Evolutionary conservation across 1,284 basidiomycete species (phyloP).

Genomic region (Leccinum pachyderme): DNA sequence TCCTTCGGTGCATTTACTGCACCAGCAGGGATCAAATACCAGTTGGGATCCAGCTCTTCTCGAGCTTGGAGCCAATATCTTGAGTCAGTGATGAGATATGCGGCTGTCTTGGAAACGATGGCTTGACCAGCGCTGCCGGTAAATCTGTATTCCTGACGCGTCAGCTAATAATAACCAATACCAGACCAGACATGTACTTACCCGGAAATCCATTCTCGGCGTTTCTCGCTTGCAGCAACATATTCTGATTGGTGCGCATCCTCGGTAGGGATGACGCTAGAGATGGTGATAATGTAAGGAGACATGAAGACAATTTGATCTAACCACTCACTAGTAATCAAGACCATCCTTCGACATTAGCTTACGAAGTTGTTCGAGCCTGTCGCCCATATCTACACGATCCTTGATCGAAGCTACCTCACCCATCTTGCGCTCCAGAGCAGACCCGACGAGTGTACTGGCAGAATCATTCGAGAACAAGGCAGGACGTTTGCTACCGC

Average conservation of each 20-base stretch:
- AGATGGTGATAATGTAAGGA: slow-evolving; percentile 9
- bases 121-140: slow-evolving; percentile 85
- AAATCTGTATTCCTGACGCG: slow-evolving; percentile 51
- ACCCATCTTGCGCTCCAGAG: slow-evolving; percentile 62
- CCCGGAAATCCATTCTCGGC: slow-evolving; percentile 83
- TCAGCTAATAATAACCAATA: slow-evolving; percentile 2
- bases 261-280: slow-evolving; percentile 73
- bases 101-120: slow-evolving; percentile 63
- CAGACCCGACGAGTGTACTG: slow-evolving; percentile 70
- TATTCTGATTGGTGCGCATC: slow-evolving; percentile 92
- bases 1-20: slow-evolving; percentile 56
- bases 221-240: slow-evolving; percentile 76
- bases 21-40: slow-evolving; percentile 75
- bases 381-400: slow-evolving; percentile 54
- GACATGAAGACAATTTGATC: slow-evolving; percentile 2
- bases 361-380: slow-evolving; percentile 65
- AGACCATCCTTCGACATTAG: slow-evolving; percentile 73
- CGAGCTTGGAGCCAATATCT: slow-evolving; percentile 88
- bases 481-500: slow-evolving; percentile 44
- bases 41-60: slow-evolving; percentile 74
- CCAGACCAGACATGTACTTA: slow-evolving; percentile 36
- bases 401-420: slow-evolving; percentile 56
- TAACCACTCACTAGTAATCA: slow-evolving; percentile 78
- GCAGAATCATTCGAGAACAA: slow-evolving; percentile 58
- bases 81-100: slow-evolving; percentile 83